These are phyloP conservation scores for Sesbania bispinosa DNA, from an alignment of 306 rosid species.

Conservation along the genomic window DNA sequence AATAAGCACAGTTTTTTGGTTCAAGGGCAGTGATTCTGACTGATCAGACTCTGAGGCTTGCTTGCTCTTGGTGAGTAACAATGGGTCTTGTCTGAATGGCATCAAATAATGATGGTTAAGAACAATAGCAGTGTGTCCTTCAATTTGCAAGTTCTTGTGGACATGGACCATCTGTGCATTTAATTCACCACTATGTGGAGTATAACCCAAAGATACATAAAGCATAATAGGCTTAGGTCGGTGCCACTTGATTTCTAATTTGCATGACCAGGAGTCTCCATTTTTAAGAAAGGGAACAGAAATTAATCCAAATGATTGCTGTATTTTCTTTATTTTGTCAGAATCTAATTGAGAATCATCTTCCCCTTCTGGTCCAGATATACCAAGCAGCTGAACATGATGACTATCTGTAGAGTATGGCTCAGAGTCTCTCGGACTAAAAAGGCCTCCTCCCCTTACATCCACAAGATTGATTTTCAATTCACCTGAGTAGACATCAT, in stretches of 20 bases:
- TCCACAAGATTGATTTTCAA: slow-evolving; percentile 96
- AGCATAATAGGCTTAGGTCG: slow-evolving; percentile 91
- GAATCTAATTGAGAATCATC: slow-evolving; percentile 52
- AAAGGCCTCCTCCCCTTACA: slow-evolving; percentile 86
- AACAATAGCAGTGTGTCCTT: slow-evolving; percentile 68
- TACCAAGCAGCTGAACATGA: slow-evolving; percentile 90
- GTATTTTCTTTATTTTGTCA: slow-evolving; percentile 71
- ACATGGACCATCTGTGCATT: slow-evolving; percentile 67
- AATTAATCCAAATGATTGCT: slow-evolving; percentile 80
- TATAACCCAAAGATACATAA: slow-evolving; percentile 78
- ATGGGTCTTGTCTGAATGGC: slow-evolving; percentile 77
- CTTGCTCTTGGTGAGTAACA: slow-evolving; percentile 70
- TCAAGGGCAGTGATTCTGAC: slow-evolving; percentile 56
- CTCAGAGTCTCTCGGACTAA: slow-evolving; percentile 88
- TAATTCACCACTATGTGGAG: slow-evolving; percentile 45
- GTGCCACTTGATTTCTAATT: slow-evolving; percentile 92
- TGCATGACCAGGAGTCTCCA: slow-evolving; percentile 89
- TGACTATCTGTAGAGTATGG: slow-evolving; percentile 48
- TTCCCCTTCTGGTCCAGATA: slow-evolving; percentile 71
- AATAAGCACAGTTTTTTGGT: slow-evolving; percentile 58
- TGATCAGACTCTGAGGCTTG: slow-evolving; percentile 53
- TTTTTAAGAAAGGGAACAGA: slow-evolving; percentile 74
- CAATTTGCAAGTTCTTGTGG: slow-evolving; percentile 91
- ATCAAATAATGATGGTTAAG: slow-evolving; percentile 62
- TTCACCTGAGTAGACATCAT: slow-evolving; percentile 76